Evolutionary conservation across 2,329 filamentous ascomycete species (phyloP), one percentile per base, ranked within the genome.

Genomic region (Ophiostoma fasciatum): DNA sequence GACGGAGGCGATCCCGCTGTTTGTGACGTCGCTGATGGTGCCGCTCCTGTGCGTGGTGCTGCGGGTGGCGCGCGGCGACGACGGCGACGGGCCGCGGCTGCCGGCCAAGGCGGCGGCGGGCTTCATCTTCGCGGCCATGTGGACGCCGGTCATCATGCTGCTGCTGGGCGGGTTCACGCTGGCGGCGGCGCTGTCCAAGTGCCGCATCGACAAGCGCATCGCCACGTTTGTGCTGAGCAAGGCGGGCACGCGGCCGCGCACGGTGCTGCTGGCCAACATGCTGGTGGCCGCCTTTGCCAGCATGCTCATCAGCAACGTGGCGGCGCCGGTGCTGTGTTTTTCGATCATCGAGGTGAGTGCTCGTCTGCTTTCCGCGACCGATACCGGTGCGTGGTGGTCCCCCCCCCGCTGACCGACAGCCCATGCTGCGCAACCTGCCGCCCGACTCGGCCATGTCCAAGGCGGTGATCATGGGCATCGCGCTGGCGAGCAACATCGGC

Each of bases 231-330:
- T 98, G 20, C 68, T 98, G 23, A 94, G 85, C 63, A 96, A 94
- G 62, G 90, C 90, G 8, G 90, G 90, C 7, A 94, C 90, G 4
- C 80, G 78, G 49, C 90, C 90, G 9, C 70, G 78, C 37, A 88
- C 82, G 3, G 90, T 98, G 4, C 67, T 98, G 5, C 60, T 98
- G n/a, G 90, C 88, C 36, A 94, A 88, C 60, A 98, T 98, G 90
- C 87, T 94, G 49, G 90, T 98, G 28, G 87, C 88, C 37, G 92
- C 90, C 51, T 92, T 98, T 55, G 80, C 92, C 8, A 94, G 85
- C 49, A 98, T 98, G 90, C 84, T 93, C 67, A 96, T 98, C 51
- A 94, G 85, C 60, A 98, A 98, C 48, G 92, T 98, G 20, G 90
- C 90, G 1, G 88, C 92, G 2, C 90, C 90, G 0, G 90, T 98